Evolutionary conservation across 2,329 filamentous ascomycete species (phyloP).

Genomic region (Trichoderma lentiforme): DNA sequence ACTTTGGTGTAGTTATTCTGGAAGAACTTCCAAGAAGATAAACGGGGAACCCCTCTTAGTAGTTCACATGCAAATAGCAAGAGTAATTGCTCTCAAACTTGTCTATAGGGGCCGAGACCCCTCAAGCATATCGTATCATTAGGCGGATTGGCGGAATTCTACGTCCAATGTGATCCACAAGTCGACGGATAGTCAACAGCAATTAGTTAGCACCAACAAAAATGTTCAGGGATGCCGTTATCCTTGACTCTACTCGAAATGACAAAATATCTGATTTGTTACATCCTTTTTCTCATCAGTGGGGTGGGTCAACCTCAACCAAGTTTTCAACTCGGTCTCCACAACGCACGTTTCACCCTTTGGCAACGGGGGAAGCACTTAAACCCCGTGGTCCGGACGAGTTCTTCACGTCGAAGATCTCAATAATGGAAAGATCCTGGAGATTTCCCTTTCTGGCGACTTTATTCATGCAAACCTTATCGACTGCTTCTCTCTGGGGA

Average conservation of each 20-base stretch:
- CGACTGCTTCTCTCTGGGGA: not conserved
- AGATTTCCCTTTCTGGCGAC: not conserved
- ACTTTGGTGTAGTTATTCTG: not conserved
- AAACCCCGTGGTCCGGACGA: not conserved
- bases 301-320: not conserved
- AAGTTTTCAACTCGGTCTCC: not conserved
- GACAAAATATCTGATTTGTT: not conserved
- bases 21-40: not conserved
- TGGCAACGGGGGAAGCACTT: not conserved
- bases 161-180: not conserved
- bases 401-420: not conserved
- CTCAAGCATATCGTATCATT: not conserved
- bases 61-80: not conserved
- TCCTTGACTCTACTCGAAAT: not conserved
- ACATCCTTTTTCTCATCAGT: not conserved
- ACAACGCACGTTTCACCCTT: not conserved
- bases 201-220: not conserved
- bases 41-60: not conserved
- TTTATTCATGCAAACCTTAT: not conserved
- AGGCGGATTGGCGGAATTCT: not conserved
- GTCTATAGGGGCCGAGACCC: not conserved
- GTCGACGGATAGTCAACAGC: not conserved
- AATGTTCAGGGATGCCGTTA: not conserved
- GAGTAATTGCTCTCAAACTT: not conserved
- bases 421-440: not conserved